Evolutionary conservation across 2,329 filamentous ascomycete species (phyloP).

Genomic region (Aspergillus tanneri): DNA sequence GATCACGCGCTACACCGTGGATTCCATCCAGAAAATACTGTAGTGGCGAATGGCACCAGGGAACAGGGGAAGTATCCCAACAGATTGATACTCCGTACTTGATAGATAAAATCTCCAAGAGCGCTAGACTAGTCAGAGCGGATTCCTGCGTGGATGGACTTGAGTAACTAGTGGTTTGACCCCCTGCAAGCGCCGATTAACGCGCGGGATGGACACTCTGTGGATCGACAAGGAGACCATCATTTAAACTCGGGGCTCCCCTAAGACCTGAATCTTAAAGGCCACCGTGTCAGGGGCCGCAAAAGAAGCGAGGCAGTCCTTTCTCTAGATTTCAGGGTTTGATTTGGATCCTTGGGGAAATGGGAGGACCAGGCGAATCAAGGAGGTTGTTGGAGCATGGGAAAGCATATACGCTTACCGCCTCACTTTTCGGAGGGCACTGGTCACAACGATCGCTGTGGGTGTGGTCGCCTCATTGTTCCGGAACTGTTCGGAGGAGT

Average conservation of each 20-base stretch:
- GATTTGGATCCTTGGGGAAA: background rate
- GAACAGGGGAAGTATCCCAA: background rate
- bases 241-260: slow-evolving; percentile 11
- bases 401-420: slow-evolving; percentile 18
- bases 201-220: background rate
- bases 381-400: slow-evolving; percentile 2
- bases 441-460: slow-evolving; percentile 14
- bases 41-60: slow-evolving; percentile 9
- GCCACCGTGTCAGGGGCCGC: background rate
- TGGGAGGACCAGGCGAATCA: no score
- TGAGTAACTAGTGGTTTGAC: background rate
- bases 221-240: slow-evolving; percentile 2
- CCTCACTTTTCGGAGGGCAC: slow-evolving; percentile 24
- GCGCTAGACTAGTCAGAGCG: background rate
- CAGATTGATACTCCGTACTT: background rate
- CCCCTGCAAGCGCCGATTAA: background rate
- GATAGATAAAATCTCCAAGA: background rate
- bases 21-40: background rate
- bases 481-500: slow-evolving; percentile 12
- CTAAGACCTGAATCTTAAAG: background rate
- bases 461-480: slow-evolving; percentile 24
- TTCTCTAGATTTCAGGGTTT: background rate
- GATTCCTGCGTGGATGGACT: background rate
- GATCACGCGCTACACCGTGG: slow-evolving; percentile 11
- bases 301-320: background rate